phyloP scores from a whole-genome alignment of 805 yeast species.

The Spathaspora hagerdaliae region DNA sequence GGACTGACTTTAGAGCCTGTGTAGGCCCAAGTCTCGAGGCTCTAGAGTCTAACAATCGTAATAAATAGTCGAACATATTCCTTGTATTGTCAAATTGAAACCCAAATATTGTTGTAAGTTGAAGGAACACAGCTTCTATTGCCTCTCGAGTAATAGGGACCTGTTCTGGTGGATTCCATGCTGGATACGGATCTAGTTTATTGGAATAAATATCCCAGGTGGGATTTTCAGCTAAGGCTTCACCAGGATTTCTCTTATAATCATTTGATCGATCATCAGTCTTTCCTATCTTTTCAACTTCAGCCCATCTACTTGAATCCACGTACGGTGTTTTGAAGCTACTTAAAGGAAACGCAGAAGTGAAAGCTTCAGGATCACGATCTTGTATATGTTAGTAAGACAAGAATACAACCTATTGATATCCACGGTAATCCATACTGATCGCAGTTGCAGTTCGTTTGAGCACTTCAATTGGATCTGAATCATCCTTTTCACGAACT shows the following conservation, averaged over 20 bases:
- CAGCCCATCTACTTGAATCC: constrained; percentile 43
- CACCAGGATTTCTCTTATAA: constrained; percentile 26
- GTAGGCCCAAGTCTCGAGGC: constrained; percentile 59
- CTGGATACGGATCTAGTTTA: constrained; percentile 50
- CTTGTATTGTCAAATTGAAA: constrained; percentile 64
- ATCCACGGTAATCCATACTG: constrained; percentile 15
- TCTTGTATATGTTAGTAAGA: constrained; percentile 5
- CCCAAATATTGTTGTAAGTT: constrained; percentile 54
- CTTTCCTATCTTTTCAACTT: constrained; percentile 29
- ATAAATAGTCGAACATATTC: constrained; percentile 64
- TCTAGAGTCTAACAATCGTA: constrained; percentile 63
- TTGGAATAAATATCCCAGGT: constrained; percentile 41
- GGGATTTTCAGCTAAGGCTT: constrained; percentile 34
- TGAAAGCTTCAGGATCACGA: constrained; percentile 7
- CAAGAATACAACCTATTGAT: background rate
- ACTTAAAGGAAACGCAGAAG: constrained; percentile 20
- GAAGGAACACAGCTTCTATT: constrained; percentile 54
- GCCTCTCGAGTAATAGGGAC: constrained; percentile 50
- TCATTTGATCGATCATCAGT: constrained; percentile 21
- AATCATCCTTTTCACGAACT: constrained; percentile 5
- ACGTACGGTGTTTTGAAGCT: constrained; percentile 44
- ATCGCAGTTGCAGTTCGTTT: constrained; percentile 12
- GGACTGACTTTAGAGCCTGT: constrained; percentile 55
- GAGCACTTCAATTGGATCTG: constrained; percentile 9
- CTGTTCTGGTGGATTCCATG: constrained; percentile 42